Evolutionary conservation across 139 green algal genomes (phyloP).

Genomic region (Raphidocelis subcapitata): DNA sequence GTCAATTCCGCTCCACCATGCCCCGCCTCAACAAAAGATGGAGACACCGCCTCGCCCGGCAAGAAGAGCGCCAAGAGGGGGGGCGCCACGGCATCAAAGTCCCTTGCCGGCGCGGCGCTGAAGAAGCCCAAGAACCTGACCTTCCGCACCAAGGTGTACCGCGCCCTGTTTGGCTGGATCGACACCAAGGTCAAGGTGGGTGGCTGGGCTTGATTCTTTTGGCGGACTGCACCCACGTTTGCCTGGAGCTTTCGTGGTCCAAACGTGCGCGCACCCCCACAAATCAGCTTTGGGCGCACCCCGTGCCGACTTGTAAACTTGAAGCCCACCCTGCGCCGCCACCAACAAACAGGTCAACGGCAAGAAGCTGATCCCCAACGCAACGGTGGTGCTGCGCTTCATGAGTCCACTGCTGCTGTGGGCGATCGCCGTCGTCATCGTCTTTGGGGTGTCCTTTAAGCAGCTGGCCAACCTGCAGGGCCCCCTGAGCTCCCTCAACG

Average conservation of each 20-base stretch:
- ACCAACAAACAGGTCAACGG: conserved; percentile 33
- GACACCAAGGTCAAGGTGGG: conserved; percentile 14
- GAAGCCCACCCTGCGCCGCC: too few species aligned
- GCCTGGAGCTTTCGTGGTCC: too few species aligned
- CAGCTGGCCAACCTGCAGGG: conserved; percentile 31
- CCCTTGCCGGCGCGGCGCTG: neutral
- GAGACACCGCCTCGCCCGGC: too few species aligned
- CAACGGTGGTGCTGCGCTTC: conserved; percentile 3
- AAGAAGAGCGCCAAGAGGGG: neutral
- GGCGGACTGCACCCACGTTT: too few species aligned
- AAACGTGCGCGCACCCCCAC: too few species aligned
- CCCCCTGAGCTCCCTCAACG: conserved; percentile 24
- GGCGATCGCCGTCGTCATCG: conserved; percentile 17
- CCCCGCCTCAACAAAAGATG: too few species aligned
- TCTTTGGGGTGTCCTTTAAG: conserved; percentile 16
- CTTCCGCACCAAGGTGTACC: neutral
- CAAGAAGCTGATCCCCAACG: conserved; percentile 30
- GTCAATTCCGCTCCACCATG: too few species aligned
- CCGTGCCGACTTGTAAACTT: too few species aligned
- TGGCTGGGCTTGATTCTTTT: too few species aligned
- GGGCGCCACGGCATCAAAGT: neutral
- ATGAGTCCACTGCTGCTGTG: conserved; percentile 30
- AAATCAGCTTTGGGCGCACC: too few species aligned
- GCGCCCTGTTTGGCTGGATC: conserved; percentile 22
- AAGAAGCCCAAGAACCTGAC: neutral